Percentiles rank a stretch among this genome's conserved stretches.
These are phyloP conservation scores for Postia placenta DNA, from an alignment of 768 basidiomycete species.

Conservation along the genomic window DNA sequence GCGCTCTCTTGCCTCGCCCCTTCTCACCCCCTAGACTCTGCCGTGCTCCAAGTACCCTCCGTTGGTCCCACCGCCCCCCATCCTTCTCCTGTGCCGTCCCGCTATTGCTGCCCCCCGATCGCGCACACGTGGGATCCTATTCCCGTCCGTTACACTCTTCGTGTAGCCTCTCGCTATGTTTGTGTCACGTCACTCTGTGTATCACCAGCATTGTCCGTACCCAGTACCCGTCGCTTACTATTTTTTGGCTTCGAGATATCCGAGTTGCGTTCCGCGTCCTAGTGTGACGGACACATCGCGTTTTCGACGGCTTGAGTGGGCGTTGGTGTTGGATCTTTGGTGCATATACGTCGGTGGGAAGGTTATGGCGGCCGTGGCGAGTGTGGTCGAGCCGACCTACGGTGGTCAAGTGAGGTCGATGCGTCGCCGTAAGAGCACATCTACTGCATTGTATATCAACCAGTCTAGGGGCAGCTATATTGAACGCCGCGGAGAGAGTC, in stretches of 20 bases:
- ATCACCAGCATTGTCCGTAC: neutral
- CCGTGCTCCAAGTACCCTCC: neutral
- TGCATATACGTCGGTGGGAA: too few relatives aligned
- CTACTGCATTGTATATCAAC: too few relatives aligned
- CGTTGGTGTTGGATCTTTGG: too few relatives aligned
- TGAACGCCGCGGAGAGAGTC: too few relatives aligned
- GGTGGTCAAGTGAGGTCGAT: too few relatives aligned
- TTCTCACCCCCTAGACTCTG: neutral
- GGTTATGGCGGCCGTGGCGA: too few relatives aligned
- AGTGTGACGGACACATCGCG: too few relatives aligned
- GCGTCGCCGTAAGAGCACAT: too few relatives aligned
- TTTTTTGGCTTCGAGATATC: neutral
- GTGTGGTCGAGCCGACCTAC: too few relatives aligned
- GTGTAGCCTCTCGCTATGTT: neutral
- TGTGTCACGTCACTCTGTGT: neutral
- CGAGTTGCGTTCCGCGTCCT: neutral
- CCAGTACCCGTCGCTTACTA: neutral
- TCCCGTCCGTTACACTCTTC: too few relatives aligned
- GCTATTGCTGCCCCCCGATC: neutral
- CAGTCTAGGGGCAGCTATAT: too few relatives aligned
- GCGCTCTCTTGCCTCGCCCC: slow-evolving; percentile 33
- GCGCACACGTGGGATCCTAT: neutral
- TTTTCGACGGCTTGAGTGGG: too few relatives aligned
- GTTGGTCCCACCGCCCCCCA: neutral
- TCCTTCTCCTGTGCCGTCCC: neutral